Base-by-base conservation (phyloP, 768 basidiomycete species). In the Omphalotus guepiniiformis region DNA sequence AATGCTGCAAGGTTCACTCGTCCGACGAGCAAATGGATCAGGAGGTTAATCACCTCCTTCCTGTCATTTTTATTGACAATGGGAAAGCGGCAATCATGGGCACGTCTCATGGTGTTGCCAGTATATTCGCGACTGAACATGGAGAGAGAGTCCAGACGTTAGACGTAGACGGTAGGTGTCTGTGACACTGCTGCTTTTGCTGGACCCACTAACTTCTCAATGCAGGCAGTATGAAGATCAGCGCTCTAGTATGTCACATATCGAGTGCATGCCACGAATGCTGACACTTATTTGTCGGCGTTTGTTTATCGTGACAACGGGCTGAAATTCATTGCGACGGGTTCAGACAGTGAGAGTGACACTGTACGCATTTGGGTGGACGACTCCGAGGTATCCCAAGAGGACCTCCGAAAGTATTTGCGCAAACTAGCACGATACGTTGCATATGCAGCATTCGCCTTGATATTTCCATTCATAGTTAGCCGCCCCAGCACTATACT, bases 71-170 rank as follows among this genome's bases (percentile, higher is more conserved):
- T 16, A 42, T 42, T 7, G 19, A 27, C 6, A 9, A 42, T 15
- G 40, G 40, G 9, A 19, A 42, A 42, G 40, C 40, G 18, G 40
- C 19, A 3, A 23, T 42, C 26, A 42, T 42, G 40, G 40, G 22
- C 11, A 21, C 26, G 13, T 27, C 40, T 6, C 26, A 42, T 6
- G 40, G 40, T 11, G 26, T 16, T 16, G 25, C 40, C 9, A 8
- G 18, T 19, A 42, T 42, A 11, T 28, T 42, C 7, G 40, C 26
- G 22, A 15, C 19, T 6, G 29, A 42, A 16, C 22, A 16, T 11
- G 40, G 11, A 4, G 21, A 27, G 4, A 23, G 29, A 23, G 8
- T 42, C 7, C 40, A 42, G 18, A 16, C 40, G 0, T 42, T 42
- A 28, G 29, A 42, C n/a, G n/a, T n/a, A 25, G 25, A 42, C 8